These are phyloP conservation scores for Zygosaccharomyces rouxii DNA, from an alignment of 805 yeast species.

Conservation along the genomic window DNA sequence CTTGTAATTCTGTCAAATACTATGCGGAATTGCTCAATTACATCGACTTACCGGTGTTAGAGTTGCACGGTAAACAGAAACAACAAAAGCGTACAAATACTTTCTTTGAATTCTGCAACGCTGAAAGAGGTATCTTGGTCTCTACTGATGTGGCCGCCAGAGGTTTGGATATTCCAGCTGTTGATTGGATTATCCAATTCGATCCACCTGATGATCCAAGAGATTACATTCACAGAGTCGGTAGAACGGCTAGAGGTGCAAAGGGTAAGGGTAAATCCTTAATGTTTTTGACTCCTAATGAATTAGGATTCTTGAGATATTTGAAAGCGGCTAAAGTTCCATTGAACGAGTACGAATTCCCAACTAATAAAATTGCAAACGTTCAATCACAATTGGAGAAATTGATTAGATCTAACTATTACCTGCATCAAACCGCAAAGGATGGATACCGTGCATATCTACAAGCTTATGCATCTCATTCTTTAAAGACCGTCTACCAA, in stretches of 20 bases:
- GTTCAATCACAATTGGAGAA: conserved; percentile 92
- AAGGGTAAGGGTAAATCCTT: conserved; percentile 87
- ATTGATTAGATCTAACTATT: conserved; percentile 84
- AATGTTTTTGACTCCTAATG: conserved; percentile 92
- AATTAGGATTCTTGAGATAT: conserved; percentile 90
- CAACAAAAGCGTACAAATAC: conserved; percentile 98
- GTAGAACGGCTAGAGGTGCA: conserved; percentile 96
- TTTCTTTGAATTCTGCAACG: conserved; percentile 96
- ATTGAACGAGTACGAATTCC: conserved; percentile 94
- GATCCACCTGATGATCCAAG: conserved; percentile 99
- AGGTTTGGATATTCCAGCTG: conserved; percentile 97
- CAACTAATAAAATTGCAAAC: conserved; percentile 88
- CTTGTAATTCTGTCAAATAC: conserved; percentile 95
- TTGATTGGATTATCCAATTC: conserved; percentile 98
- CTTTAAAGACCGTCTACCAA: conserved; percentile 91
- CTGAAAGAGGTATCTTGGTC: conserved; percentile 84
- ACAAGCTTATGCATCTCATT: conserved; percentile 97
- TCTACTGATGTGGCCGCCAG: conserved; percentile 99
- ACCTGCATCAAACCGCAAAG: conserved; percentile 92
- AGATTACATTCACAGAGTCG: conserved; percentile 97
- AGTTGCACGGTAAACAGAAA: conserved; percentile 95
- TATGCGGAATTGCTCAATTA: conserved; percentile 92
- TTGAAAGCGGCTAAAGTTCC: conserved; percentile 97
- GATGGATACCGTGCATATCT: conserved; percentile 96
- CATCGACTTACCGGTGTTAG: conserved; percentile 94